Conservation (phyloP, 2,329 filamentous ascomycete species). For the Calcarisporium arbuscula region DNA sequence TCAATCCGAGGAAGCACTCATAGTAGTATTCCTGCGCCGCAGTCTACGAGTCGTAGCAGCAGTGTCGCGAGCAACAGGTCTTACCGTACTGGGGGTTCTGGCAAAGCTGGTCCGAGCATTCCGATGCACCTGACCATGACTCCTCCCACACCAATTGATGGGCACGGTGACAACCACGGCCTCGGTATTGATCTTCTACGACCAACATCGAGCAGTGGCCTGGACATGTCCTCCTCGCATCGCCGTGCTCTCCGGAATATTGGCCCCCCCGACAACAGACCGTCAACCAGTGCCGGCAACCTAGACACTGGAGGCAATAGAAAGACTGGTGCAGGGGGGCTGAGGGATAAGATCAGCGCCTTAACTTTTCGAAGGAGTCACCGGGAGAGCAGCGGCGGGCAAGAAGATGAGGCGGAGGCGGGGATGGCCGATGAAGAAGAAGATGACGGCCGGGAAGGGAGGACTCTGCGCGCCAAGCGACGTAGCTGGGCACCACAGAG, state of each 20-base stretch:
- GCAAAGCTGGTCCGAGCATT: conserved; percentile 19
- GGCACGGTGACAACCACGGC: conserved; percentile 13
- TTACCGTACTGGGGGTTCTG: conserved; percentile 26
- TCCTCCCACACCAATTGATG: conserved; percentile 36
- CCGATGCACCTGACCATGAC: conserved; percentile 42
- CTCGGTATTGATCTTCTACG: conserved; percentile 25
- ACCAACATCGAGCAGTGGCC: conserved; percentile 25
- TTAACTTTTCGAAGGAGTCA: conserved; percentile 23
- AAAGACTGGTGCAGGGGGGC: conserved; percentile 21
- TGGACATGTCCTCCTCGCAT: conserved; percentile 15
- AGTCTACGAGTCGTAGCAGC: conserved; percentile 45
- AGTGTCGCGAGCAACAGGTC: conserved; percentile 44
- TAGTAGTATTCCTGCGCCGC: conserved; percentile 38
- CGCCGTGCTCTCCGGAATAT: conserved; percentile 11
- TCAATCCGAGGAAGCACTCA: conserved; percentile 44
- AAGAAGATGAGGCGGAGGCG: conserved; percentile 15
- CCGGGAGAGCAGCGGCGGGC: conserved; percentile 15
- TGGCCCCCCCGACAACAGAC: conserved; percentile 17
- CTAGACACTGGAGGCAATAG: conserved; percentile 17
- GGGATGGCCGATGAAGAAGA: no score
- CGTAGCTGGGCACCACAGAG: conserved; percentile 10
- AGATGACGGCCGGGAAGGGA: conserved; percentile 12
- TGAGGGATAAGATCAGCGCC: conserved; percentile 29
- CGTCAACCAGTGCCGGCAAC: conserved; percentile 25
- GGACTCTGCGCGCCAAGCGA: conserved; percentile 5